These are phyloP conservation scores for Sporisorium reilianum DNA, from an alignment of 1,284 basidiomycete species.

Conservation along the genomic window DNA sequence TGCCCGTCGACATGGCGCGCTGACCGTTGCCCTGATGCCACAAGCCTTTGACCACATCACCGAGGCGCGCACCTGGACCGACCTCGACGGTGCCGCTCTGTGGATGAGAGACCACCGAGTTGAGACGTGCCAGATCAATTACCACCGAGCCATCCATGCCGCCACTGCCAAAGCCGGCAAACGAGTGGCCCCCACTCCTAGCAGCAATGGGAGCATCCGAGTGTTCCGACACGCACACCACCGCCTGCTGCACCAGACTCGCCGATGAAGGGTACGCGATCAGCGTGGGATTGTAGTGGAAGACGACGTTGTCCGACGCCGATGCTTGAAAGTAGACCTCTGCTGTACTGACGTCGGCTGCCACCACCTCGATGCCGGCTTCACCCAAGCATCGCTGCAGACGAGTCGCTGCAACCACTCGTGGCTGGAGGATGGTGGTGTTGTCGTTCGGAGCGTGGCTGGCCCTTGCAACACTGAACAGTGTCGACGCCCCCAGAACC, in stretches of 20 bases:
- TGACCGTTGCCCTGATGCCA: constrained; percentile 50
- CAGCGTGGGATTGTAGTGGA: constrained; percentile 65
- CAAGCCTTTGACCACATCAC: constrained; percentile 68
- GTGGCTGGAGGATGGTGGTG: constrained; percentile 5
- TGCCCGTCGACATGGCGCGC: constrained; percentile 67
- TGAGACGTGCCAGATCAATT: constrained; percentile 59
- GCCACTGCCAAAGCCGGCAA: constrained; percentile 64
- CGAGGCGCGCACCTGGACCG: constrained; percentile 66
- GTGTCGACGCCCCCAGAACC: not conserved
- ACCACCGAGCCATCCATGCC: constrained; percentile 64
- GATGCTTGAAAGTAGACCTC: constrained; percentile 43
- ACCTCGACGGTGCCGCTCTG: constrained; percentile 52
- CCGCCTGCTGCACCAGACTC: constrained; percentile 54
- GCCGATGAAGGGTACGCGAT: constrained; percentile 61
- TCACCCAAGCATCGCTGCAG: constrained; percentile 20
- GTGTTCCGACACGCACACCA: constrained; percentile 36
- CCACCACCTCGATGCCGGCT: constrained; percentile 34
- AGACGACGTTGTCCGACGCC: constrained; percentile 68
- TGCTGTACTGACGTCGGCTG: constrained; percentile 30
- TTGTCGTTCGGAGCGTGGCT: not conserved
- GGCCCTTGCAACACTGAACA: not conserved
- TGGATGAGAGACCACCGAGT: constrained; percentile 50
- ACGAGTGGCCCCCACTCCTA: constrained; percentile 69
- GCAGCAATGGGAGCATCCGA: constrained; percentile 59
- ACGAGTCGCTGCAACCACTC: constrained; percentile 4